Evolutionary conservation across 768 basidiomycete genomes (phyloP).

Genomic region (Trametes villosa): DNA sequence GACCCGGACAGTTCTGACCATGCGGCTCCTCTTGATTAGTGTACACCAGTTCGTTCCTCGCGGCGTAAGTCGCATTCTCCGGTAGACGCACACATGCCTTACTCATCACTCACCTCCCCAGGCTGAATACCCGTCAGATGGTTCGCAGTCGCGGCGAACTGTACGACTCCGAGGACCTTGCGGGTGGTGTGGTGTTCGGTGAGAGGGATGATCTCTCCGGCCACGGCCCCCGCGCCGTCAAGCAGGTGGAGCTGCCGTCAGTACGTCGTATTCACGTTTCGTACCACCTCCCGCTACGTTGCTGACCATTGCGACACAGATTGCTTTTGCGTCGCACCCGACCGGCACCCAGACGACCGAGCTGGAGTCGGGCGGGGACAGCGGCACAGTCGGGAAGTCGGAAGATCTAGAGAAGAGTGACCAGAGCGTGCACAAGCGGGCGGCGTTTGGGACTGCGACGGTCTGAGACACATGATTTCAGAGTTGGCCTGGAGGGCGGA

Average conservation of each 20-base stretch:
- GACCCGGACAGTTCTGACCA: background rate
- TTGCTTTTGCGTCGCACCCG: too few relatives aligned
- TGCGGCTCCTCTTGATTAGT: background rate
- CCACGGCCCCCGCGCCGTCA: background rate
- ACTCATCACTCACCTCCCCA: background rate
- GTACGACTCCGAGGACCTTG: background rate
- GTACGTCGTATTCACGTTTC: background rate
- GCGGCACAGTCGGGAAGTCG: background rate
- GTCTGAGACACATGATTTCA: background rate
- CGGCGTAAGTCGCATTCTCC: background rate
- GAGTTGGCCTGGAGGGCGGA: too few relatives aligned
- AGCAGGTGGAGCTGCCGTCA: background rate
- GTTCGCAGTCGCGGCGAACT: background rate
- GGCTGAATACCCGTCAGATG: background rate
- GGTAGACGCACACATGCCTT: background rate
- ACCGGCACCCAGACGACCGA: too few relatives aligned
- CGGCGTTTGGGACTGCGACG: background rate
- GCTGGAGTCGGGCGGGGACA: background rate
- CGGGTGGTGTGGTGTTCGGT: background rate
- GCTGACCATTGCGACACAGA: too few relatives aligned
- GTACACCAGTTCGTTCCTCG: constrained; percentile 2
- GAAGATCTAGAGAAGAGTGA: too few relatives aligned
- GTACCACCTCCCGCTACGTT: too few relatives aligned
- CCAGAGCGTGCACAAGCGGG: background rate
- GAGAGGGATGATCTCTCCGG: background rate